A percentile compares a stretch with the other conserved stretches of the same genome.
phyloP scores from a whole-genome alignment of 805 yeast species.

The Yueomyces sinensis region DNA sequence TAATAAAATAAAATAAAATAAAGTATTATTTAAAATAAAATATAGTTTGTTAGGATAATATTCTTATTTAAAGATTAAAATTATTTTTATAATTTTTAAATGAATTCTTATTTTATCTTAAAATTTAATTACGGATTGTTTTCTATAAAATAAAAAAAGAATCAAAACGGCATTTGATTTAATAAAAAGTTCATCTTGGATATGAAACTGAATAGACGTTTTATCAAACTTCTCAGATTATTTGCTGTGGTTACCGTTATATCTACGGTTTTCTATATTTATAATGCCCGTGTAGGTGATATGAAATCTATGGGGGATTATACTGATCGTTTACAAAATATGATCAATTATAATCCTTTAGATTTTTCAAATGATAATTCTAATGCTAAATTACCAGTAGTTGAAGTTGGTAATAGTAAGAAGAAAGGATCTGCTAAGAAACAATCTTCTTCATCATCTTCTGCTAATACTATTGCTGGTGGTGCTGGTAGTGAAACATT shows the following conservation, averaged over 20 bases:
- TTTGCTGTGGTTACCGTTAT: slow-evolving; percentile 6
- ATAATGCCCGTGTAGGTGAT: slow-evolving; percentile 5
- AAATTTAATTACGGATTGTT: no score
- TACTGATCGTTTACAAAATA: slow-evolving; percentile 6
- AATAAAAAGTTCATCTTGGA: not conserved
- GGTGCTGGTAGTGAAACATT: not conserved
- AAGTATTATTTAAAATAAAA: no score
- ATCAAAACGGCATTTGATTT: no score
- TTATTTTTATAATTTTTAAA: no score
- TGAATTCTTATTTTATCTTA: no score
- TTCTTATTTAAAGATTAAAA: no score
- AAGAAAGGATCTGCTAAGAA: not conserved
- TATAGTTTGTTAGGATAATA: no score
- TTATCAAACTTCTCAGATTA: slow-evolving; percentile 5
- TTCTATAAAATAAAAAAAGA: no score
- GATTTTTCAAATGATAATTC: not conserved
- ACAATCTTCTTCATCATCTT: not conserved
- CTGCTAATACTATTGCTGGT: not conserved
- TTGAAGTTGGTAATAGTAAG: not conserved
- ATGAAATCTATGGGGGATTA: slow-evolving; percentile 9
- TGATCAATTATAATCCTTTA: slow-evolving; percentile 2
- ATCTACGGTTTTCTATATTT: slow-evolving; percentile 1
- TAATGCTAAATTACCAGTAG: not conserved
- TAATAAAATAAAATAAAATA: no score
- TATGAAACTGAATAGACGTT: slow-evolving; percentile 1